Evolutionary conservation across 2,329 filamentous ascomycete species (phyloP).

Genomic region (Metarhizium humberi): DNA sequence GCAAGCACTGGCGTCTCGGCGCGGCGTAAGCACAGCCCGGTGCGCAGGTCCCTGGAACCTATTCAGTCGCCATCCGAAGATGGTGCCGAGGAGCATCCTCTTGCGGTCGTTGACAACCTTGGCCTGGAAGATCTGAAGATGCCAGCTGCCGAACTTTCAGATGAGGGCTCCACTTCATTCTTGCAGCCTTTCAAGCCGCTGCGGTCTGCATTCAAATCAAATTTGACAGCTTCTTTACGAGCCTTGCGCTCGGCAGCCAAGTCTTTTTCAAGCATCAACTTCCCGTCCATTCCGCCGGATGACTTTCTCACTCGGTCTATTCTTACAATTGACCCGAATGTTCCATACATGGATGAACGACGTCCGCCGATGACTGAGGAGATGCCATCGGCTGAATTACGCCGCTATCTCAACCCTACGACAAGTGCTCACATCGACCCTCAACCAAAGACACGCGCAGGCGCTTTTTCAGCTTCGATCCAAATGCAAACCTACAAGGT

Average conservation of each 20-base stretch:
- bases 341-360: slow-evolving; percentile 59
- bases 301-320: slow-evolving; percentile 60
- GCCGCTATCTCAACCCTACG: slow-evolving; percentile 59
- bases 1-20: slow-evolving; percentile 26
- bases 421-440: slow-evolving; percentile 27
- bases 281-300: slow-evolving; percentile 55
- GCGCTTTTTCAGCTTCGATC: slow-evolving; percentile 53
- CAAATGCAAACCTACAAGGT: slow-evolving; percentile 65
- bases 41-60: slow-evolving; percentile 42
- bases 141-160: slow-evolving; percentile 19
- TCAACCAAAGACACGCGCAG: slow-evolving; percentile 15
- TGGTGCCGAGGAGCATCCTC: slow-evolving; percentile 39
- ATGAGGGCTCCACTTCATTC: slow-evolving; percentile 5
- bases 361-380: slow-evolving; percentile 53
- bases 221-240: slow-evolving; percentile 56
- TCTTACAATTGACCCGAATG: slow-evolving; percentile 55
- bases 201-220: slow-evolving; percentile 56
- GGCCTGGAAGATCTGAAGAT: slow-evolving; percentile 39
- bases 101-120: slow-evolving; percentile 29
- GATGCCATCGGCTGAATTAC: slow-evolving; percentile 55
- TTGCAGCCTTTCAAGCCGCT: slow-evolving; percentile 37
- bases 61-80: slow-evolving; percentile 48
- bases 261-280: slow-evolving; percentile 53
- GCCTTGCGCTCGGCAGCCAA: slow-evolving; percentile 55
- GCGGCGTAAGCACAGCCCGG: slow-evolving; percentile 26